Percentiles rank a stretch among this genome's conserved stretches.
Evolutionary conservation across 305 asterid genomes (phyloP).

Genomic region (Fraxinus sp.): DNA sequence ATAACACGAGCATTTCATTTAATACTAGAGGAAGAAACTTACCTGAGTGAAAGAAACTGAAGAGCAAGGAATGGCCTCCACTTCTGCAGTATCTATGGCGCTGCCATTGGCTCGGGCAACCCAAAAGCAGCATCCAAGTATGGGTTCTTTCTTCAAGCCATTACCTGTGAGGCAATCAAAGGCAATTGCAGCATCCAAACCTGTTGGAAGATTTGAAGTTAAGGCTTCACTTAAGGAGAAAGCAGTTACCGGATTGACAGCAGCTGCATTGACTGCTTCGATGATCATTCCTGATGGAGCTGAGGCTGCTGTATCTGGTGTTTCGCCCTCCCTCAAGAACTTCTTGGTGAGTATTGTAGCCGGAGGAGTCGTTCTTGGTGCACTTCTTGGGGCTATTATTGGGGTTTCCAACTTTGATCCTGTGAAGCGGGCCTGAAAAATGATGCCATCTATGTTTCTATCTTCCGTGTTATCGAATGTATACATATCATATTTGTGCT

Average conservation of each 20-base stretch:
- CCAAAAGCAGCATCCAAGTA: constrained; percentile 42
- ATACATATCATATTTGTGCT: constrained; percentile 8
- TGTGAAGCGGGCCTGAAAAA: constrained; percentile 65
- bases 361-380: constrained; percentile 66
- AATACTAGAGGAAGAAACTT: constrained; percentile 19
- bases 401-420: constrained; percentile 93
- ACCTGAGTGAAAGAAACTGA: constrained; percentile 3
- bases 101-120: constrained; percentile 50
- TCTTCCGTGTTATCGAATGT: constrained; percentile 27
- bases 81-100: constrained; percentile 61
- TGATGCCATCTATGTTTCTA: constrained; percentile 15
- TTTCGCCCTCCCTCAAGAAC: constrained; percentile 75
- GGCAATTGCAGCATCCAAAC: constrained; percentile 27
- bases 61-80: constrained; percentile 57
- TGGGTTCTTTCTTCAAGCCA: constrained; percentile 55
- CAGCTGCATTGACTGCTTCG: constrained; percentile 69
- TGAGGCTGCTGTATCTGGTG: constrained; percentile 57
- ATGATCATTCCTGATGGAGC: constrained; percentile 69
- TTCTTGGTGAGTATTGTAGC: constrained; percentile 86
- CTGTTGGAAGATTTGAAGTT: constrained; percentile 43
- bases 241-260: constrained; percentile 67
- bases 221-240: constrained; percentile 73
- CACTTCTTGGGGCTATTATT: constrained; percentile 57
- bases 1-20: constrained; percentile 4
- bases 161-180: constrained; percentile 45